Percentiles rank a stretch among this genome's conserved stretches.
Conservation (phyloP, 1,139 yeast genomes). For the Blastobotrys niveus region DNA sequence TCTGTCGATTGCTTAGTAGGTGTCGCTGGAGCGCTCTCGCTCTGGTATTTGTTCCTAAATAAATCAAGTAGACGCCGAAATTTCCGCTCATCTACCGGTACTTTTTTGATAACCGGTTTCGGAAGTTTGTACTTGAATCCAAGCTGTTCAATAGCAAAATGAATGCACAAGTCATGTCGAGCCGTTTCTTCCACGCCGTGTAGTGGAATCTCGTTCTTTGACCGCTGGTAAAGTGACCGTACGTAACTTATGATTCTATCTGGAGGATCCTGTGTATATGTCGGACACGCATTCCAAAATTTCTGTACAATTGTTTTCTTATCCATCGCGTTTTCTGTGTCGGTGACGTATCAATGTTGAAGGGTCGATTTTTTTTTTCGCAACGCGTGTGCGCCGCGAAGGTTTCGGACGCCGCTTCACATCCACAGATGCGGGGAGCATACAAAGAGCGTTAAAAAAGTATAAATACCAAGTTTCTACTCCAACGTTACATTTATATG, state of each 20-base stretch:
- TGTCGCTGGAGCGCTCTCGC: slow-evolving; percentile 12
- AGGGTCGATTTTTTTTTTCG: too few species aligned
- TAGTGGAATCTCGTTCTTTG: slow-evolving; percentile 22
- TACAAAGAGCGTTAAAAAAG: too few species aligned
- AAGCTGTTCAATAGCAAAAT: slow-evolving; percentile 31
- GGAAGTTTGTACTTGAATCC: slow-evolving; percentile 23
- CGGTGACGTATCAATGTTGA: too few species aligned
- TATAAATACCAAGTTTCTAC: too few species aligned
- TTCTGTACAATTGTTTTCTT: not conserved
- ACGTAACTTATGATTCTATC: too few species aligned
- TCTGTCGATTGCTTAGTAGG: slow-evolving; percentile 11
- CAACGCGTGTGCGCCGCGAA: too few species aligned
- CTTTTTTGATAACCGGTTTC: slow-evolving; percentile 21
- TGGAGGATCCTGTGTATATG: too few species aligned
- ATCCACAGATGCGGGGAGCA: too few species aligned
- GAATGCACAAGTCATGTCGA: slow-evolving; percentile 30
- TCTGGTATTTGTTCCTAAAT: slow-evolving; percentile 23
- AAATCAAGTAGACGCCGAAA: slow-evolving; percentile 25
- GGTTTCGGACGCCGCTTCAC: too few species aligned
- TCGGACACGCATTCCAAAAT: slow-evolving; percentile 14
- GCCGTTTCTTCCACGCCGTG: slow-evolving; percentile 34
- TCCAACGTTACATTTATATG: too few species aligned
- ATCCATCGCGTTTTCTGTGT: too few species aligned
- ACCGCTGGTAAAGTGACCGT: slow-evolving; percentile 19
- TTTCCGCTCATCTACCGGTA: slow-evolving; percentile 31